A percentile compares a stretch with the other conserved stretches of the same genome.
Conservation (phyloP, 306 rosid genomes). For the Parietaria judaica region DNA sequence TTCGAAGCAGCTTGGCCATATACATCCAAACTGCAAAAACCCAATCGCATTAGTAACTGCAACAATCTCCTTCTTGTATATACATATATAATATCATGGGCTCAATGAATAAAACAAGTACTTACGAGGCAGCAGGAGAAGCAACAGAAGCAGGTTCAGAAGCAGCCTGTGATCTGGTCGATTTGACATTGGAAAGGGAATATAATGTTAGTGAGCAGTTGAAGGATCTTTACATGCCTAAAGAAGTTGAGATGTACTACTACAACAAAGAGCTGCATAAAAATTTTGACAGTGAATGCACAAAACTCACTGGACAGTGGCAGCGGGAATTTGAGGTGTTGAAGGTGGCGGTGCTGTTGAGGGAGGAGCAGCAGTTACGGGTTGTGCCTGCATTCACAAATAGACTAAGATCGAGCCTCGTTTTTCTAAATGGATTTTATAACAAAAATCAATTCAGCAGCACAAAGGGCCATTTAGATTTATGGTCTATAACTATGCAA, state of each 20-base stretch:
- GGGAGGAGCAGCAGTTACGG: conserved; percentile 32
- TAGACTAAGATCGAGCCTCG: conserved; percentile 4
- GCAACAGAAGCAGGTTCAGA: conserved; percentile 25
- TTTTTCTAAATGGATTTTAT: neutral
- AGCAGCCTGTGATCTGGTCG: conserved; percentile 35
- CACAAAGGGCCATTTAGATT: neutral
- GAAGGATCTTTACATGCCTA: neutral
- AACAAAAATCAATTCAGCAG: neutral
- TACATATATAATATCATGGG: neutral
- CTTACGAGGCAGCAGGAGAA: conserved; percentile 42
- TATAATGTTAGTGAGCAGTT: neutral
- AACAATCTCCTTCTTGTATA: neutral
- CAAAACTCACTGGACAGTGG: conserved; percentile 41
- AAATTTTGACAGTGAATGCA: neutral
- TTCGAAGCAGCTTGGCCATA: conserved; percentile 94
- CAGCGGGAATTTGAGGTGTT: conserved; percentile 34
- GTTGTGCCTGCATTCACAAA: conserved; percentile 25
- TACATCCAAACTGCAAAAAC: conserved; percentile 55
- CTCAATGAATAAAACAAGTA: neutral
- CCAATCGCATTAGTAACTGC: neutral
- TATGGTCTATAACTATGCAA: neutral
- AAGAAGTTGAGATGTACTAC: neutral
- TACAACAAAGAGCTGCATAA: neutral
- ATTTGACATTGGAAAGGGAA: conserved; percentile 13
- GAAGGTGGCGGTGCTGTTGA: conserved; percentile 18